Evolutionary conservation across 805 yeast species (phyloP), one percentile per base, ranked within the genome.

Genomic region (Schizosaccharomyces pombe): DNA sequence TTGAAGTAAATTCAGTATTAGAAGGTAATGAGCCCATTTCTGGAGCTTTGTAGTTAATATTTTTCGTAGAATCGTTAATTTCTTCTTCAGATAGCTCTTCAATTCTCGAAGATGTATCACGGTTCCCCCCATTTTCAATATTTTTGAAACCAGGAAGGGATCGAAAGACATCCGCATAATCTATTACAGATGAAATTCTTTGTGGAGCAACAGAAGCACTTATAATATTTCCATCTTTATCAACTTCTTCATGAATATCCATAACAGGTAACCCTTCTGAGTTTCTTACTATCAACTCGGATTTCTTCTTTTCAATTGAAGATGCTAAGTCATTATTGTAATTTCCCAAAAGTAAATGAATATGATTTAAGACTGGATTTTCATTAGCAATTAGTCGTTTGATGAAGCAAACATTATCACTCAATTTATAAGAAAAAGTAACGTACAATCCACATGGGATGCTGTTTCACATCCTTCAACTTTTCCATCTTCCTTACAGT

Each of bases 191-290:
- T 9, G 49, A 43, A 22, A 43, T 43, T 6, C 14, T 43, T 26
- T 43, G 49, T 14, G 49, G 49, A n/a, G 19, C 26, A 22, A 43
- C 49, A 12, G 14, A 9, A 5, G 49, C 19, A 9, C 14, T n/a
- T 22, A 43, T 22, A 16, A 43, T 22, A 8, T 43, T 43, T 19
- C 49, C 49, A 24, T 43, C 4, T 12, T 43, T 29, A 12, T 43
- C 49, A 43, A 43, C 49, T 43, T 43, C 49, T n/a, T 43, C 49
- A 22, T 26, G 49, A 26, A 43, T 43, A 24, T 43, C 49, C 26
- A 43, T 24, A 26, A 43, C 26, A 43, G 49, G 49, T 6, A 43
- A 14, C 4, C 49, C 49, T 26, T 43, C 49, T 4, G 19, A 30
- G n/a, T 43, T 43, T 24, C 30, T 43, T 24, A 43, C 49, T 4